Evolutionary conservation across 768 basidiomycete species (phyloP).

Genomic region (Xerocomus potaroensis): DNA sequence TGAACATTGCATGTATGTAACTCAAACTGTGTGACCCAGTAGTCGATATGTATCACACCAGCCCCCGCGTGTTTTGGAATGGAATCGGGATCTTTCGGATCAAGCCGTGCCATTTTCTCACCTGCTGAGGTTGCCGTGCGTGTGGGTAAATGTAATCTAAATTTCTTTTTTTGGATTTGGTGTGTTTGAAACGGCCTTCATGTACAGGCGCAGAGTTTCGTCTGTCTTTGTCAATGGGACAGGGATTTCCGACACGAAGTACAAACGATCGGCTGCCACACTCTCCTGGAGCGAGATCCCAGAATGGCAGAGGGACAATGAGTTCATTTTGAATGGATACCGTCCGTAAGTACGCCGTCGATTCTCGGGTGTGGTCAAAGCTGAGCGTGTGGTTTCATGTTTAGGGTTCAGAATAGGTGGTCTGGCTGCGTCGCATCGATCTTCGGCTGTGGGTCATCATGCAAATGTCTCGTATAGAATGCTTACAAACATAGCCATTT

Average conservation of each 20-base stretch:
- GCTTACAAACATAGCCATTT: slow-evolving; percentile 16
- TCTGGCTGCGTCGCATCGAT: slow-evolving; percentile 58
- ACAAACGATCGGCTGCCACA: slow-evolving; percentile 19
- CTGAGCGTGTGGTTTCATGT: slow-evolving; percentile 1
- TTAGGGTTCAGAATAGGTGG: slow-evolving; percentile 59
- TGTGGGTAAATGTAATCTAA: too few relatives aligned
- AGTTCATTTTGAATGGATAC: slow-evolving; percentile 67
- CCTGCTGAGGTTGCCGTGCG: background rate
- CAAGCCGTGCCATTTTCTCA: slow-evolving; percentile 15
- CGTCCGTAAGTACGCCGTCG: slow-evolving; percentile 45
- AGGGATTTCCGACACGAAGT: background rate
- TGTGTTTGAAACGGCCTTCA: slow-evolving; percentile 1
- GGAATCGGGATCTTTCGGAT: slow-evolving; percentile 23
- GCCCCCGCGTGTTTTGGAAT: slow-evolving; percentile 16
- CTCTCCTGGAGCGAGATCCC: slow-evolving; percentile 56
- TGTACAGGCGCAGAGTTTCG: slow-evolving; percentile 12
- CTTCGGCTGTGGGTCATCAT: slow-evolving; percentile 54
- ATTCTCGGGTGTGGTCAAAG: slow-evolving; percentile 3
- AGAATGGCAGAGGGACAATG: slow-evolving; percentile 71
- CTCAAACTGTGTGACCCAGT: slow-evolving; percentile 8
- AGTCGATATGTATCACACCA: slow-evolving; percentile 9
- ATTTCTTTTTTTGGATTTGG: background rate
- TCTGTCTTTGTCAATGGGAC: slow-evolving; percentile 8
- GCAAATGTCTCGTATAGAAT: background rate
- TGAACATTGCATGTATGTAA: slow-evolving; percentile 16